phyloP scores from a whole-genome alignment of 2,329 filamentous ascomycete species.

The Ophiostoma piceae region DNA sequence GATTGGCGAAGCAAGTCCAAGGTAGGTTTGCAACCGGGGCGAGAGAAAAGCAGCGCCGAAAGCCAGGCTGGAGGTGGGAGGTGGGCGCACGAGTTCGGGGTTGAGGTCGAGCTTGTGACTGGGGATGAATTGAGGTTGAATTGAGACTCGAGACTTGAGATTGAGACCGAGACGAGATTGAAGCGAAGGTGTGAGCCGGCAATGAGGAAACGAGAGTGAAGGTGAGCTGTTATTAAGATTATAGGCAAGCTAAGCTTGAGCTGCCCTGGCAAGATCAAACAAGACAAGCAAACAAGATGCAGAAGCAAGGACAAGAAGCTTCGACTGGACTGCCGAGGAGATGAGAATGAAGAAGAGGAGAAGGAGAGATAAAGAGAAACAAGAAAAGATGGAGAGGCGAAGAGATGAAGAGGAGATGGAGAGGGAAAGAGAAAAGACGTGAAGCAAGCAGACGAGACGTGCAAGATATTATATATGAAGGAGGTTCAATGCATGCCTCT shows the following conservation, averaged over 20 bases:
- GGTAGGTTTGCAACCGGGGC: not conserved
- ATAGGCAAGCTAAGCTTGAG: not conserved
- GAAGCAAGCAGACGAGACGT: conserved; percentile 3
- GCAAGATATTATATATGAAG: conserved; percentile 20
- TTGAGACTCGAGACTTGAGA: too few species aligned
- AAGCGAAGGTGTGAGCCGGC: not conserved
- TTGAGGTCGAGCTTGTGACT: not conserved
- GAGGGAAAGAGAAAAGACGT: conserved; percentile 12
- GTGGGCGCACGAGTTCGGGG: not conserved
- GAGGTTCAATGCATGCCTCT: conserved; percentile 13
- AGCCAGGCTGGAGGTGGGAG: not conserved
- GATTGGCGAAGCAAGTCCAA: not conserved
- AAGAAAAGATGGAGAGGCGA: not conserved
- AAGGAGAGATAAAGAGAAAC: not conserved
- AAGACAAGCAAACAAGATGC: not conserved
- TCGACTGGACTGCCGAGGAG: not conserved
- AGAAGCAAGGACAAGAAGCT: not conserved
- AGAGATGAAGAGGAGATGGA: not conserved
- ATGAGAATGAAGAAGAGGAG: not conserved
- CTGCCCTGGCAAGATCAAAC: not conserved
- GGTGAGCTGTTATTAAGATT: conserved; percentile 12
- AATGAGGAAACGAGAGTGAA: not conserved
- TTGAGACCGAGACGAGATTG: not conserved
- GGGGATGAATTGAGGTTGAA: not conserved
- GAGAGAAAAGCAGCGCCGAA: not conserved